phyloP scores from a whole-genome alignment of 2,329 filamentous ascomycete genomes.

The Penicillium sp. region DNA sequence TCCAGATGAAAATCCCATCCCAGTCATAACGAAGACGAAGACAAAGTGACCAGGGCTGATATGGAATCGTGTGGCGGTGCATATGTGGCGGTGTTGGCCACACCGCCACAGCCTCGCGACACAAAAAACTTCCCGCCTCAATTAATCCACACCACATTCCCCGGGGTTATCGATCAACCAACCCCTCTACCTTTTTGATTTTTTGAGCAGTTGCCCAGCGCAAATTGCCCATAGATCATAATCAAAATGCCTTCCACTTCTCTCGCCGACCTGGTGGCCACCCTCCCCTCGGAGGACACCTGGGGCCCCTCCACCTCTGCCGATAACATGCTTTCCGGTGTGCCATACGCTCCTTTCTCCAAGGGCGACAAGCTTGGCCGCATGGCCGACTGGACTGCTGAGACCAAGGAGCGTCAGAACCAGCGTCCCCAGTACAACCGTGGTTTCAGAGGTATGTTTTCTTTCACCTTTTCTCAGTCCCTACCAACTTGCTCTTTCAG shows the following conservation, averaged over 20 bases:
- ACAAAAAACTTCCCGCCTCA: slow-evolving; percentile 29
- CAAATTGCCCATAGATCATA: slow-evolving; percentile 15
- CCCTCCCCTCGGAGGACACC: slow-evolving; percentile 71
- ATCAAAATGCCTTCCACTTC: slow-evolving; percentile 53
- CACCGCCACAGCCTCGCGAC: slow-evolving; percentile 30
- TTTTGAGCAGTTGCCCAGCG: slow-evolving; percentile 15
- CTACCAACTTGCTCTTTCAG: neutral
- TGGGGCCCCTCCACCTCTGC: slow-evolving; percentile 84
- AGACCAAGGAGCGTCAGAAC: slow-evolving; percentile 72
- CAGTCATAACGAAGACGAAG: neutral
- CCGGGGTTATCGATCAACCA: slow-evolving; percentile 15
- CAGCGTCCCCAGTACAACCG: slow-evolving; percentile 86
- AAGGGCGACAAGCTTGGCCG: slow-evolving; percentile 98
- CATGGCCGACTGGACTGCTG: slow-evolving; percentile 97
- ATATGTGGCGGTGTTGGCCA: slow-evolving; percentile 3
- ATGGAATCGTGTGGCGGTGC: slow-evolving; percentile 17
- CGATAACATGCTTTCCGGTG: slow-evolving; percentile 88
- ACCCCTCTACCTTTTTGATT: slow-evolving; percentile 17
- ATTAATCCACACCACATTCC: slow-evolving; percentile 27
- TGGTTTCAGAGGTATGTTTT: slow-evolving; percentile 76
- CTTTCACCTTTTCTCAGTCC: slow-evolving; percentile 1
- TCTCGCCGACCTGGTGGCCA: slow-evolving; percentile 66
- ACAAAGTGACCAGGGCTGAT: neutral
- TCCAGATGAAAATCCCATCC: neutral
- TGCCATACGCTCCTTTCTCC: slow-evolving; percentile 96